Percentiles rank a stretch among this genome's conserved stretches.
phyloP scores from a whole-genome alignment of 257 asterid species.

The Fraxinus cuspidata region DNA sequence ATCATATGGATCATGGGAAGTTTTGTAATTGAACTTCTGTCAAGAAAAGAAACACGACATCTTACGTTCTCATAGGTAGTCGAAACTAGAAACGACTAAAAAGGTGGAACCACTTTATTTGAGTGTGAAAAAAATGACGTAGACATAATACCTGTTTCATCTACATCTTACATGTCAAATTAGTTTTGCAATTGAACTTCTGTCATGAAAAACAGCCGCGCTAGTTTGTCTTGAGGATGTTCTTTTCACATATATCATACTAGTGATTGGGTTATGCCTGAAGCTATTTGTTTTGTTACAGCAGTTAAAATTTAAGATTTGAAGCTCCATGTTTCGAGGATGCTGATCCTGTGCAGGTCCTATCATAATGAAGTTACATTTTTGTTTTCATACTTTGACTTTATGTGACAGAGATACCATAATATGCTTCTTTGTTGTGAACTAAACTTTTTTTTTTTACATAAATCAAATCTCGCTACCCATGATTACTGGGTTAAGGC shows the following conservation, averaged over 20 bases:
- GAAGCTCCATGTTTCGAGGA: neutral
- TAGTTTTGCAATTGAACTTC: neutral
- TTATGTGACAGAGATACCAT: neutral
- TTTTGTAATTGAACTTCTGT: neutral
- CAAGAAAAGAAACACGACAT: neutral
- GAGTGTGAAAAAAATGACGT: neutral
- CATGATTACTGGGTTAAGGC: neutral
- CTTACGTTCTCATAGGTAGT: neutral
- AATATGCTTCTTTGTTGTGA: neutral
- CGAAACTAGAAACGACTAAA: neutral
- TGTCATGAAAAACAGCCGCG: neutral
- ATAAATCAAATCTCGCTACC: constrained; percentile 15
- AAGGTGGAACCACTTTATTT: neutral
- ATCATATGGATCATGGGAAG: neutral
- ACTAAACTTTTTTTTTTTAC: neutral
- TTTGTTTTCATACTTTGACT: neutral
- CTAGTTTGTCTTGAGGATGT: neutral
- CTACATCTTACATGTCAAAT: neutral
- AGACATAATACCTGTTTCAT: neutral
- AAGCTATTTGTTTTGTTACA: neutral
- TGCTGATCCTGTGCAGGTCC: neutral
- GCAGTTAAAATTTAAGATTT: neutral
- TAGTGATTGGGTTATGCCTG: neutral
- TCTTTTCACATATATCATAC: neutral
- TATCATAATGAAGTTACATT: neutral